phyloP scores from a whole-genome alignment of 2,329 filamentous ascomycete genomes.

The Aspergillus fijiensis region DNA sequence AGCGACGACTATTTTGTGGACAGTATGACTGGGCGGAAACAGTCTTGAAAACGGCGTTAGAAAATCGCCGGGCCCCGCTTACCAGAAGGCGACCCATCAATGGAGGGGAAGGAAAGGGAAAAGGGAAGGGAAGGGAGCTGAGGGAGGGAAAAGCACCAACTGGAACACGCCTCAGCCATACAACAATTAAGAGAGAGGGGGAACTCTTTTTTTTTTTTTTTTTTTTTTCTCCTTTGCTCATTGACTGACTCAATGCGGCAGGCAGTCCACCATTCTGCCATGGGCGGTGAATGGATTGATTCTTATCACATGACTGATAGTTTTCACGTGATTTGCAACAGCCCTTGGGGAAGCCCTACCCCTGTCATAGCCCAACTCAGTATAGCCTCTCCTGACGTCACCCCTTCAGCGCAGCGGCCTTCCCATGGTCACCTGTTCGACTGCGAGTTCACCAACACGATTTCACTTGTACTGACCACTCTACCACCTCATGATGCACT shows the following conservation, averaged over 20 bases:
- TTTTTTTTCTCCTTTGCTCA: constrained; percentile 22
- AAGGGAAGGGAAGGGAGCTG: constrained; percentile 2
- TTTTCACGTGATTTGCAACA: background rate
- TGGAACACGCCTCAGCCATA: too few species aligned
- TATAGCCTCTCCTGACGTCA: constrained; percentile 18
- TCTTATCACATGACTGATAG: too few species aligned
- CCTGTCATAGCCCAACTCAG: constrained; percentile 2
- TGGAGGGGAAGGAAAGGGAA: constrained; percentile 18
- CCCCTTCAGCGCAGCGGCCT: background rate
- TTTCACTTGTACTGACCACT: background rate
- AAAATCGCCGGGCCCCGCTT: constrained; percentile 42
- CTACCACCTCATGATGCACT: background rate
- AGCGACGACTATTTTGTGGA: constrained; percentile 11
- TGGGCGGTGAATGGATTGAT: constrained; percentile 27
- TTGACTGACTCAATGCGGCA: constrained; percentile 29
- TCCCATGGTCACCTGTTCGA: background rate
- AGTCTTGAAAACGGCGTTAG: constrained; percentile 29
- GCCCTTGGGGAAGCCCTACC: constrained; percentile 18
- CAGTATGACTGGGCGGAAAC: constrained; percentile 14
- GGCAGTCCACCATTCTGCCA: constrained; percentile 11
- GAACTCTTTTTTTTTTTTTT: constrained; percentile 19
- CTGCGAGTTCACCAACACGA: background rate
- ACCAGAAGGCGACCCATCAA: constrained; percentile 42
- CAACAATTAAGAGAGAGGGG: background rate
- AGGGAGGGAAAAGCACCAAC: constrained; percentile 15